Conservation (phyloP, 306 rosid genomes). For the Prunus padus region DNA sequence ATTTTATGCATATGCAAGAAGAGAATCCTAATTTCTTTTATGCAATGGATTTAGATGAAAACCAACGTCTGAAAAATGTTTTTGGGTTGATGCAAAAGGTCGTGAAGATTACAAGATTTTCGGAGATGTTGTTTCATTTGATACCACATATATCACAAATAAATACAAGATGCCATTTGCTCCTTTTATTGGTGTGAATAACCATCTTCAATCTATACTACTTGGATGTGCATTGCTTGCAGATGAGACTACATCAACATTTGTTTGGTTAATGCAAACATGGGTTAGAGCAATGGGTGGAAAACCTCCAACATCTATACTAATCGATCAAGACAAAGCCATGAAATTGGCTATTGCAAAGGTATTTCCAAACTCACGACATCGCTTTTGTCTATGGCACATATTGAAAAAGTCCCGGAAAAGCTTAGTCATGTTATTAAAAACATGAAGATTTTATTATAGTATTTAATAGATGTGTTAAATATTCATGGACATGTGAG, state of each 20-base stretch:
- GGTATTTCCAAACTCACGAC: neutral
- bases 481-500: neutral
- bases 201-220: no score
- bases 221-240: no score
- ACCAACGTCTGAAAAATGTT: neutral
- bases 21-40: neutral
- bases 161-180: neutral
- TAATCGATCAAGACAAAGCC: neutral
- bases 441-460: neutral
- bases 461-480: neutral
- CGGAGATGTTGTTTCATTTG: neutral
- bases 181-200: no score
- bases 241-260: no score
- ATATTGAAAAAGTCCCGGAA: neutral
- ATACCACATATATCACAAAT: neutral
- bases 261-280: no score
- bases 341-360: neutral
- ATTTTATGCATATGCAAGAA: slow-evolving; percentile 6
- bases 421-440: neutral
- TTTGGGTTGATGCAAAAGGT: neutral
- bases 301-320: neutral
- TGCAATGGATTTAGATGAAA: slow-evolving; percentile 1
- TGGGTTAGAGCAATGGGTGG: neutral
- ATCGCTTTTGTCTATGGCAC: neutral
- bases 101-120: neutral